A percentile compares a stretch with the other conserved stretches of the same genome.
Evolutionary conservation across 768 basidiomycete genomes (phyloP).

Genomic region (Lactifluus pinguis): DNA sequence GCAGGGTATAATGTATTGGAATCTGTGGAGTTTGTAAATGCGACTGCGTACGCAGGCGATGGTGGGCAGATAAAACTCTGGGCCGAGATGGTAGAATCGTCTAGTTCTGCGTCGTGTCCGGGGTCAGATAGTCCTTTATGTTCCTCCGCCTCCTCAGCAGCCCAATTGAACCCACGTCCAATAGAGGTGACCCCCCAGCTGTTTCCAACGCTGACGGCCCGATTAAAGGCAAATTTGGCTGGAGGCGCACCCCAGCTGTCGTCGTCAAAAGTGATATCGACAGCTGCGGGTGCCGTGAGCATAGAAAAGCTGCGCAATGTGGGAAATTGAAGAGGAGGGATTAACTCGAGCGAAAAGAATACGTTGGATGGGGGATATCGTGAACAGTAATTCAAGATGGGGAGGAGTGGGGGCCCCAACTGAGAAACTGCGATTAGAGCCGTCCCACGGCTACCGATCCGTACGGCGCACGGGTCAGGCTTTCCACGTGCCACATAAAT

Average conservation of each 20-base stretch:
- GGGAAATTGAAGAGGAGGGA: neutral
- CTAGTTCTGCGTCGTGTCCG: constrained; percentile 13
- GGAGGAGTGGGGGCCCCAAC: neutral
- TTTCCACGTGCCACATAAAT: neutral
- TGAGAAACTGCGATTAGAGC: too few relatives aligned
- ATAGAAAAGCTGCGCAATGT: constrained; percentile 27
- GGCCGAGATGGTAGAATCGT: neutral
- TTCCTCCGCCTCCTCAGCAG: constrained; percentile 28
- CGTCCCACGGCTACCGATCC: constrained; percentile 1
- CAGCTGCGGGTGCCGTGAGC: constrained; percentile 45
- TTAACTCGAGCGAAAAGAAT: neutral
- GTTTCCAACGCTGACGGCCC: constrained; percentile 57
- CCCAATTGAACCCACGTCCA: constrained; percentile 75
- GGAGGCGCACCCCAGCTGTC: constrained; percentile 53
- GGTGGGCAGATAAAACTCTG: constrained; percentile 6
- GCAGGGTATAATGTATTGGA: constrained; percentile 24
- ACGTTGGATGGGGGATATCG: neutral
- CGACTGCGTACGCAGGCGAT: constrained; percentile 16
- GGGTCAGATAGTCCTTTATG: constrained; percentile 7
- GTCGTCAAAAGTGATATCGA: constrained; percentile 59
- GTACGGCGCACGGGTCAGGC: too few relatives aligned
- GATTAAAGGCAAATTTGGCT: constrained; percentile 38
- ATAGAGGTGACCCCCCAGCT: constrained; percentile 85
- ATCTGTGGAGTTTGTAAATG: constrained; percentile 14
- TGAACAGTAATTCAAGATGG: neutral